These are phyloP conservation scores for Fusarium sp. DNA, from an alignment of 2,329 filamentous ascomycete species.

Conservation along the genomic window DNA sequence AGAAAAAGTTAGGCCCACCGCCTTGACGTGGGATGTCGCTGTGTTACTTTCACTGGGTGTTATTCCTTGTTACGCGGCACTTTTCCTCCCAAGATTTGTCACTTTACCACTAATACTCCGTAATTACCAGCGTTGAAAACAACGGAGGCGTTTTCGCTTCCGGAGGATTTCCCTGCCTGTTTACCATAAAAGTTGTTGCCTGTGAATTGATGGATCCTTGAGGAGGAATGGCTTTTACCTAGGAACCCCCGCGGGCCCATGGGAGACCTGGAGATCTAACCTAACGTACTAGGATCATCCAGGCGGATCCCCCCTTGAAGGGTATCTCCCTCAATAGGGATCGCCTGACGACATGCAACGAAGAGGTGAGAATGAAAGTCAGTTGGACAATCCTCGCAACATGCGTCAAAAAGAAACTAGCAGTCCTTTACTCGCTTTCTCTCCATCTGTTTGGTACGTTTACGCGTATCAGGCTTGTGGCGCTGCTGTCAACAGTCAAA, in stretches of 20 bases:
- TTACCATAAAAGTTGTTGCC: not conserved
- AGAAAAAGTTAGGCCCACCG: slow-evolving; percentile 18
- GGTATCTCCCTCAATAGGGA: slow-evolving; percentile 36
- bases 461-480: slow-evolving; percentile 28
- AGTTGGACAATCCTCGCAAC: slow-evolving; percentile 24
- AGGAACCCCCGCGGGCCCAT: slow-evolving; percentile 19
- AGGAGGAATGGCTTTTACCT: slow-evolving; percentile 2
- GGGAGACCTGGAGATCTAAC: slow-evolving; percentile 17
- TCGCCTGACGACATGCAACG: slow-evolving; percentile 35
- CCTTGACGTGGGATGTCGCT: slow-evolving; percentile 31
- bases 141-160: not conserved
- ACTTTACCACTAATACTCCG: not conserved
- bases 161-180: not conserved
- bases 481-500: slow-evolving; percentile 32
- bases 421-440: not conserved
- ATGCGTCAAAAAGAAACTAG: slow-evolving; percentile 2
- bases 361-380: slow-evolving; percentile 2
- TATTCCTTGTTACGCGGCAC: slow-evolving; percentile 12
- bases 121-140: slow-evolving; percentile 5
- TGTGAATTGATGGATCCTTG: not conserved
- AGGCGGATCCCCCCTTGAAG: slow-evolving; percentile 27
- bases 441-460: slow-evolving; percentile 24
- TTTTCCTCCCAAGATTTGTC: slow-evolving; percentile 13
- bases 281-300: slow-evolving; percentile 20
- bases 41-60: slow-evolving; percentile 30